Evolutionary conservation across 2,329 filamentous ascomycete species (phyloP), one percentile per base, ranked within the genome.

Genomic region (Cladosporium sp.): DNA sequence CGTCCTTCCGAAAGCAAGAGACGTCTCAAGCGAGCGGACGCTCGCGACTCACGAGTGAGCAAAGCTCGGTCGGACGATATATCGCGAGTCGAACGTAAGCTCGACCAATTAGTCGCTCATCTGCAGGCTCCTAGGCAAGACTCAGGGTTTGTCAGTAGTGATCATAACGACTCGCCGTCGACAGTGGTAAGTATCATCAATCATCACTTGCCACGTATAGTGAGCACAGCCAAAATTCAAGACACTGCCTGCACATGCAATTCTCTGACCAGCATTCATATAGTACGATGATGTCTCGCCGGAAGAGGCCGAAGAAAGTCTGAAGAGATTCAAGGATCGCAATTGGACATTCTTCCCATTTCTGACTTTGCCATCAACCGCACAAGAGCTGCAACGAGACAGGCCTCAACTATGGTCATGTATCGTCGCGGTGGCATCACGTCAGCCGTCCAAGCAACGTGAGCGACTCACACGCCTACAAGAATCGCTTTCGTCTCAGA

Each of bases 371-470:
- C 41, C 39, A 22, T 12, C 27, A 1, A 51, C 50, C 3, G 52
- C 58, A 13, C 46, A 36, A 18, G 51, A 61, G 39, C 50, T 72
- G 2, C 64, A 62, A 12, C 45, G 53, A 6, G 55, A 68, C 12
- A 59, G 62, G 38, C 70, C 70, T 1, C 71, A 71, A 22, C 51
- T 70, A 7, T 72, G 69, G 69, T 51, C 69, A 15, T 65, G 65
- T 11, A 64, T 71, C 12, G 69, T 70, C 63, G 60, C 64, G 0
- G 55, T 71, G 5, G 51, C 55, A 1, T 55, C 59, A 2, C 62
- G 55, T 11, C 51, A 49, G 0, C 49, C 53, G 0, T 41, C 52
- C 38, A 59, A 64, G 51, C 64, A 60, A 30, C 54, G 59, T 16
- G 55, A 49, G 18, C 52, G 65, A 33, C 57, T 58, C 4, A 52